Evolutionary conservation across 768 basidiomycete species (phyloP).

Genomic region (Termitomyces sp.): DNA sequence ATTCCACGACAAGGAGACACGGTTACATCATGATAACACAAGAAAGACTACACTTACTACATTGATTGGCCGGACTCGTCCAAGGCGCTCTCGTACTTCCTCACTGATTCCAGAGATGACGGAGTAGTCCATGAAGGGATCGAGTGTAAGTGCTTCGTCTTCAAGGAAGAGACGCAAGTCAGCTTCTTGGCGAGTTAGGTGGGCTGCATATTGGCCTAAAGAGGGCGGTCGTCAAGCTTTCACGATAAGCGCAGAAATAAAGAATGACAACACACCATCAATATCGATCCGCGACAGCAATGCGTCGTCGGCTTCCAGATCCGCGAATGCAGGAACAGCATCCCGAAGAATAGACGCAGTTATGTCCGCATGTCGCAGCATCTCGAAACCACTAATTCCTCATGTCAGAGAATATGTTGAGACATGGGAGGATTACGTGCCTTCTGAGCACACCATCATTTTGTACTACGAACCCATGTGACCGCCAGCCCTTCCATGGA

Average conservation of each 20-base stretch:
- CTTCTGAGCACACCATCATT: conserved; percentile 39
- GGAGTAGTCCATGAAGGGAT: conserved; percentile 67
- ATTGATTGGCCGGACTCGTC: conserved; percentile 47
- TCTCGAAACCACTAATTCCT: conserved; percentile 60
- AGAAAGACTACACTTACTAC: not conserved
- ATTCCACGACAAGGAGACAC: not conserved
- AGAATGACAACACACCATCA: not conserved
- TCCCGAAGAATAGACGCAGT: conserved; percentile 34
- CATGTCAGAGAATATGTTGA: not conserved
- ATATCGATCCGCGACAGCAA: conserved; percentile 6
- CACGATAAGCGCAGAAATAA: no score
- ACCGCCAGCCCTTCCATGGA: conserved; percentile 28
- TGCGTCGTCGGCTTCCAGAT: conserved; percentile 64
- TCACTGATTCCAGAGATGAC: conserved; percentile 63
- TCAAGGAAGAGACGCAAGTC: conserved; percentile 70
- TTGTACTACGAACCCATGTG: conserved; percentile 38
- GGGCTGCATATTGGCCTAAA: conserved; percentile 55
- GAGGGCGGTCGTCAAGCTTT: not conserved
- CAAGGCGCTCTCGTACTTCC: conserved; percentile 68
- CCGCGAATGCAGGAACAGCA: conserved; percentile 44
- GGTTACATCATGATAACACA: not conserved
- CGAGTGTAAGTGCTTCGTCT: conserved; percentile 69
- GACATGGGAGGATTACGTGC: conserved; percentile 19
- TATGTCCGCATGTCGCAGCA: conserved; percentile 58
- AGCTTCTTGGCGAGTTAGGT: conserved; percentile 66